phyloP scores from a whole-genome alignment of 768 basidiomycete species.

The Harrya chromipes region DNA sequence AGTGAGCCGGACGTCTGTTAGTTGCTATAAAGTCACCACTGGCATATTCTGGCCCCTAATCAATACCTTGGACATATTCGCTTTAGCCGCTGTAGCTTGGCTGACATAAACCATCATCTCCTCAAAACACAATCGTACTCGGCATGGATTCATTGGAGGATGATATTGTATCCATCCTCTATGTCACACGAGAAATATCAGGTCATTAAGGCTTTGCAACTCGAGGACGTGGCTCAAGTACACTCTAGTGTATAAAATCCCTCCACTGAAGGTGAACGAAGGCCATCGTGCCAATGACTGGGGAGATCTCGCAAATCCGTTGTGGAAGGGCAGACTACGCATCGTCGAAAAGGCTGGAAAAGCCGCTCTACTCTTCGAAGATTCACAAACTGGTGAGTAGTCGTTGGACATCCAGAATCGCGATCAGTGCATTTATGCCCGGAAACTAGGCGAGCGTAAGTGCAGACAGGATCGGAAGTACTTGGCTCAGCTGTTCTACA shows the following conservation, averaged over 20 bases:
- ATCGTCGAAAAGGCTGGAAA: conserved; percentile 74
- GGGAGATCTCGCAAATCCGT: conserved; percentile 77
- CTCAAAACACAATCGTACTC: background rate
- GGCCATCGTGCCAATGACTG: conserved; percentile 92
- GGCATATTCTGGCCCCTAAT: too few species aligned
- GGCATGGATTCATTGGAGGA: conserved; percentile 60
- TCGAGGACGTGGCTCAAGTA: conserved; percentile 19
- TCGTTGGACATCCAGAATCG: background rate
- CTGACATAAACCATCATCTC: conserved; percentile 24
- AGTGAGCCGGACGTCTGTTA: too few species aligned
- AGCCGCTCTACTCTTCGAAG: conserved; percentile 77
- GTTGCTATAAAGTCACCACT: too few species aligned
- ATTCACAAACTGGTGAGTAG: conserved; percentile 66
- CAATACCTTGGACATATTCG: too few species aligned
- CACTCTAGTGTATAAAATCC: conserved; percentile 81
- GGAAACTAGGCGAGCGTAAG: conserved; percentile 63
- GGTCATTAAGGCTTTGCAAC: conserved; percentile 44
- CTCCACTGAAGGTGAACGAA: conserved; percentile 79
- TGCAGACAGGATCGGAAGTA: conserved; percentile 10
- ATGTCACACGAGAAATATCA: conserved; percentile 87
- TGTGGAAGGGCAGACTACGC: conserved; percentile 92
- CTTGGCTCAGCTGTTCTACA: conserved; percentile 27
- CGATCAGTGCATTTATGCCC: conserved; percentile 1
- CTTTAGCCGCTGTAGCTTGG: background rate
- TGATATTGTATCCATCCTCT: conserved; percentile 87